These are phyloP conservation scores for Medicago arabica DNA, from an alignment of 306 rosid species.

Conservation along the genomic window DNA sequence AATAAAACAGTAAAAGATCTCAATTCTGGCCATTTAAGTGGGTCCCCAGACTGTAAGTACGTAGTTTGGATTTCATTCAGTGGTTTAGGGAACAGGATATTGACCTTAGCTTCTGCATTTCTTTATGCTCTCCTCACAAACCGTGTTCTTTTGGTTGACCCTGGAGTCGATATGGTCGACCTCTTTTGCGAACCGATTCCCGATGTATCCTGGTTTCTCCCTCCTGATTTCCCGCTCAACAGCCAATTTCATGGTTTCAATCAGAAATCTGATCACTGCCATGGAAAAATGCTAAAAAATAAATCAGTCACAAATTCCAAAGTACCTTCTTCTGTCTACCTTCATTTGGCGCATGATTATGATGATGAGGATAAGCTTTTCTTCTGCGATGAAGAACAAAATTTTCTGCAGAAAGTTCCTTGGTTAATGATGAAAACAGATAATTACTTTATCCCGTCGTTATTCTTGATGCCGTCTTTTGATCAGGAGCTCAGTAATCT, in stretches of 20 bases:
- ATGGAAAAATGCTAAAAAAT: conserved; percentile 66
- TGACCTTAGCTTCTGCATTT: conserved; percentile 71
- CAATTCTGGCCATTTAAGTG: conserved; percentile 47
- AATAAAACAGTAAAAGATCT: conserved; percentile 58
- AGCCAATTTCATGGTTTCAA: conserved; percentile 47
- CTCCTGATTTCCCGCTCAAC: conserved; percentile 62
- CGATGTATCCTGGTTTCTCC: conserved; percentile 71
- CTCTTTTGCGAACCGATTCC: conserved; percentile 81
- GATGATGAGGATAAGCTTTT: conserved; percentile 66
- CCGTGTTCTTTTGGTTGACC: conserved; percentile 75
- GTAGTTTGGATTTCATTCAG: conserved; percentile 76
- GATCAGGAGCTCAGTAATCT: conserved; percentile 59
- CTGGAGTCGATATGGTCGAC: conserved; percentile 69
- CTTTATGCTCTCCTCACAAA: conserved; percentile 73
- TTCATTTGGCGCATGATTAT: conserved; percentile 76
- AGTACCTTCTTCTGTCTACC: conserved; percentile 57
- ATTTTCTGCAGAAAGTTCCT: conserved; percentile 48
- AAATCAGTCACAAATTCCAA: conserved; percentile 33
- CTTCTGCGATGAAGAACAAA: conserved; percentile 73
- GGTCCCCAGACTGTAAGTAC: conserved; percentile 57
- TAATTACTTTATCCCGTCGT: conserved; percentile 71
- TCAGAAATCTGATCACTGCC: conserved; percentile 58
- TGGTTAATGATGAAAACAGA: conserved; percentile 76
- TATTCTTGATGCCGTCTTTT: conserved; percentile 72
- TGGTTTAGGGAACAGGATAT: conserved; percentile 77